Percentiles rank a stretch among this genome's conserved stretches.
Evolutionary conservation across 2,329 filamentous ascomycete genomes (phyloP).

Genomic region (Fusarium sp.): DNA sequence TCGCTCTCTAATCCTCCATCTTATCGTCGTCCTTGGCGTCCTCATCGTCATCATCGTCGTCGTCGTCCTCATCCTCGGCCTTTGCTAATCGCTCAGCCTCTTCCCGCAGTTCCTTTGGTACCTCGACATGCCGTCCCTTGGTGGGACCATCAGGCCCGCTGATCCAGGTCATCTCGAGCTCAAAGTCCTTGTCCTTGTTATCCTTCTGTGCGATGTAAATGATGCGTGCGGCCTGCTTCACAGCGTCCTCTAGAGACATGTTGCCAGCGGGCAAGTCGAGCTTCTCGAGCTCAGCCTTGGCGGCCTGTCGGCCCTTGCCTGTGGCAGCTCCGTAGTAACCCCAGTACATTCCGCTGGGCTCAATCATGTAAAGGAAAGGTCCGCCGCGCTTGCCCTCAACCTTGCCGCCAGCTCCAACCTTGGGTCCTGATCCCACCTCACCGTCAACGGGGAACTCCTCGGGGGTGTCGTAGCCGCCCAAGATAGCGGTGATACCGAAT

Average conservation of each 20-base stretch:
- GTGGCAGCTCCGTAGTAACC: constrained; percentile 98
- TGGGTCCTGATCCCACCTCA: constrained; percentile 85
- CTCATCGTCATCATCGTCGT: constrained; percentile 73
- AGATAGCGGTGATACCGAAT: constrained; percentile 94
- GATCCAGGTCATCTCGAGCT: constrained; percentile 99
- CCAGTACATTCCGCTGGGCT: constrained; percentile 97
- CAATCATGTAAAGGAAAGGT: constrained; percentile 97
- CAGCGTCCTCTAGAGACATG: constrained; percentile 84
- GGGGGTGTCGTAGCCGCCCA: constrained; percentile 94
- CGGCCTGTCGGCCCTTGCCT: constrained; percentile 94
- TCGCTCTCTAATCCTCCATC: constrained; percentile 81
- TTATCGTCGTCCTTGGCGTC: constrained; percentile 74
- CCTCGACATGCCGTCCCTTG: constrained; percentile 91
- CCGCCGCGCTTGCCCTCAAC: constrained; percentile 80
- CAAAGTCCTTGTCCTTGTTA: constrained; percentile 99
- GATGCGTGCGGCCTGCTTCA: constrained; percentile 96
- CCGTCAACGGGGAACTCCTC: constrained; percentile 87
- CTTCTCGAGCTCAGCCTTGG: constrained; percentile 99
- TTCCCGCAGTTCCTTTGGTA: constrained; percentile 88
- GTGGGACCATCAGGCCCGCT: constrained; percentile 86
- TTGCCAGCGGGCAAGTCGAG: constrained; percentile 83
- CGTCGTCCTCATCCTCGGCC: constrained; percentile 87
- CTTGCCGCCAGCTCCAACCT: constrained; percentile 85
- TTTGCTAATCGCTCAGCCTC: constrained; percentile 94
- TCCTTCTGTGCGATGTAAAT: constrained; percentile 98